phyloP scores from a whole-genome alignment of 257 asterid genomes.

The Knoxia roxburghii region DNA sequence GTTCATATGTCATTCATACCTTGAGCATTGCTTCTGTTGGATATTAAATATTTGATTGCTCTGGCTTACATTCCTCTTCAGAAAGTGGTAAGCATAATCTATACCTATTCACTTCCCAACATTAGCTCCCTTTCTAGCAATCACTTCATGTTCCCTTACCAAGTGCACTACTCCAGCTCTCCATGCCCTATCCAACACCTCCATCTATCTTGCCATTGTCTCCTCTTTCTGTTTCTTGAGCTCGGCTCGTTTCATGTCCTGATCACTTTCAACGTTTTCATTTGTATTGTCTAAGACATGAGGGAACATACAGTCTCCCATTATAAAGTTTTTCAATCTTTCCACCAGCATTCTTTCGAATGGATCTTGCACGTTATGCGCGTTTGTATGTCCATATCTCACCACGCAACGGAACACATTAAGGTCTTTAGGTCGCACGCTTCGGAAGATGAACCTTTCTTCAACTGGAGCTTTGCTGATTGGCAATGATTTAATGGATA shows the following conservation, averaged over 20 bases:
- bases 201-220: constrained; percentile 21
- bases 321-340: constrained; percentile 31
- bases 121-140: constrained; percentile 38
- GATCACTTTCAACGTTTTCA: background rate
- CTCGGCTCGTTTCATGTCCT: background rate
- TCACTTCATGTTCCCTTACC: constrained; percentile 61
- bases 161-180: too few relatives aligned
- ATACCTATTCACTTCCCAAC: constrained; percentile 41
- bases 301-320: constrained; percentile 12
- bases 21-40: constrained; percentile 57
- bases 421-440: too few relatives aligned
- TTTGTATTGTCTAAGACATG: background rate
- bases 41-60: constrained; percentile 41
- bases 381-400: constrained; percentile 53
- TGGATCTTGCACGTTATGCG: constrained; percentile 26
- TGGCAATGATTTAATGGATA: too few relatives aligned
- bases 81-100: constrained; percentile 45
- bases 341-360: constrained; percentile 38
- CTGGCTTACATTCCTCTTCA: constrained; percentile 55
- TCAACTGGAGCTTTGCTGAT: too few relatives aligned
- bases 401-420: constrained; percentile 54
- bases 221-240: background rate
- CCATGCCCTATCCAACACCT: constrained; percentile 33
- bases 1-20: too few relatives aligned
- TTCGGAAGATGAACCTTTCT: too few relatives aligned